Conservation (phyloP, 805 yeast genomes). For the Ogataea pini region DNA sequence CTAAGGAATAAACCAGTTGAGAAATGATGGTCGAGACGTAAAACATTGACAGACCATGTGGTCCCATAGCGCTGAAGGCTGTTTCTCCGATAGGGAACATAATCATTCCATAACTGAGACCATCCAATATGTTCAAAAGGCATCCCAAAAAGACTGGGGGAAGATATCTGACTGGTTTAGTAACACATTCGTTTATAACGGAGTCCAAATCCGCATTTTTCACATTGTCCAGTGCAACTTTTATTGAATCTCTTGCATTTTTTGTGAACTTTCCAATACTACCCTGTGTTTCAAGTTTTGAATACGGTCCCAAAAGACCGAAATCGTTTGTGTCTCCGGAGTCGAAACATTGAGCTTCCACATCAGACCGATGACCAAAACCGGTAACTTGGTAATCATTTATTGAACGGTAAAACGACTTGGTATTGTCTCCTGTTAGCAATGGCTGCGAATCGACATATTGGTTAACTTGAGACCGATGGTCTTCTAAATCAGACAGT, state of each 20-base stretch:
- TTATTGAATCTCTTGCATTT: constrained; percentile 1
- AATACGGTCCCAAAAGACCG: not conserved
- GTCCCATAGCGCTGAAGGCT: constrained; percentile 73
- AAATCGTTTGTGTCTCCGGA: not conserved
- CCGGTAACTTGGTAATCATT: not conserved
- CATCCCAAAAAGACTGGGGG: constrained; percentile 90
- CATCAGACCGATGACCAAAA: not conserved
- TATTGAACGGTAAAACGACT: constrained; percentile 7
- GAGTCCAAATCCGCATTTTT: constrained; percentile 25
- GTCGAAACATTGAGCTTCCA: constrained; percentile 9
- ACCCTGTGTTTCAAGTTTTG: constrained; percentile 8
- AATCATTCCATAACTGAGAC: constrained; percentile 95
- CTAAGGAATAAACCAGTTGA: constrained; percentile 83
- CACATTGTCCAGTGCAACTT: constrained; percentile 3
- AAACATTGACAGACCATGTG: constrained; percentile 91
- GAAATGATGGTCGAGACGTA: constrained; percentile 89
- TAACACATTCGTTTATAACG: constrained; percentile 26
- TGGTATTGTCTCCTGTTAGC: constrained; percentile 1
- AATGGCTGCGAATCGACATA: constrained; percentile 9
- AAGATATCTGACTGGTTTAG: constrained; percentile 47
- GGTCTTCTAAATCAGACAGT: constrained; percentile 1
- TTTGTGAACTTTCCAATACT: constrained; percentile 1
- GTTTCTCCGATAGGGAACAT: constrained; percentile 89
- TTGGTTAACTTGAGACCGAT: constrained; percentile 7
- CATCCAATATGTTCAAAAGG: constrained; percentile 85